Conservation (phyloP, 495 filamentous ascomycete genomes). For the Echria macrotheca region DNA sequence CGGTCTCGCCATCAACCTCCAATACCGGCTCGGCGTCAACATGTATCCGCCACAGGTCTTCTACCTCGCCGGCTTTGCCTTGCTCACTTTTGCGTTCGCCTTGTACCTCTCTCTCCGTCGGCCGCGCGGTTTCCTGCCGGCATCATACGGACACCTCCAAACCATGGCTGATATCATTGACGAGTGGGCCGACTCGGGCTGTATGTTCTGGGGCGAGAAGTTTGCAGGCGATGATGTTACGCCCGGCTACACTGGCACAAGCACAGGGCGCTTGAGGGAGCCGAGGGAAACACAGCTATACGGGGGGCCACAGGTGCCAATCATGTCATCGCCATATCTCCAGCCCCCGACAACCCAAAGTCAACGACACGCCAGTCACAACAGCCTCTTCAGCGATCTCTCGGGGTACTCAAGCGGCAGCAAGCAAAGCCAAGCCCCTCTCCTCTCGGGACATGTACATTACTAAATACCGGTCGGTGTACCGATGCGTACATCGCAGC, state of each 20-base stretch:
- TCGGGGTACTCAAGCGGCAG: no score
- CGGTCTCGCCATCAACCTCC: constrained; percentile 33
- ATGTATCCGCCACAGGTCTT: constrained; percentile 36
- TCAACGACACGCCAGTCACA: no score
- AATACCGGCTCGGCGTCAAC: constrained; percentile 29
- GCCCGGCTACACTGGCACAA: constrained; percentile 19
- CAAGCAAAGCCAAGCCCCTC: no score
- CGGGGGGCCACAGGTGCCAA: no score
- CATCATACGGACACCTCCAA: constrained; percentile 40
- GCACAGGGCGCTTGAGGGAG: constrained; percentile 13
- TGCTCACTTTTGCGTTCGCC: constrained; percentile 32
- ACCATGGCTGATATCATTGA: constrained; percentile 42
- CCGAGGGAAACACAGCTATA: constrained; percentile 21
- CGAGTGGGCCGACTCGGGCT: constrained; percentile 34
- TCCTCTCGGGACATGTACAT: no score
- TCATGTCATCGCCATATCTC: no score
- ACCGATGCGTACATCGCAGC: no score
- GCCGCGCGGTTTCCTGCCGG: constrained; percentile 38
- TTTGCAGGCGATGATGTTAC: constrained; percentile 3
- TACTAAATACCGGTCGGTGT: no score
- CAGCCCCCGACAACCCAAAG: no score
- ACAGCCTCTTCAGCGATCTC: no score
- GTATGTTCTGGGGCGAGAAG: constrained; percentile 44
- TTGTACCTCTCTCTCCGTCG: constrained; percentile 30
- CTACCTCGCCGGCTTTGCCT: constrained; percentile 27